Evolutionary conservation across 129 eudicot genomes (phyloP).

Genomic region (Chrysanthemum lavandulifolium): DNA sequence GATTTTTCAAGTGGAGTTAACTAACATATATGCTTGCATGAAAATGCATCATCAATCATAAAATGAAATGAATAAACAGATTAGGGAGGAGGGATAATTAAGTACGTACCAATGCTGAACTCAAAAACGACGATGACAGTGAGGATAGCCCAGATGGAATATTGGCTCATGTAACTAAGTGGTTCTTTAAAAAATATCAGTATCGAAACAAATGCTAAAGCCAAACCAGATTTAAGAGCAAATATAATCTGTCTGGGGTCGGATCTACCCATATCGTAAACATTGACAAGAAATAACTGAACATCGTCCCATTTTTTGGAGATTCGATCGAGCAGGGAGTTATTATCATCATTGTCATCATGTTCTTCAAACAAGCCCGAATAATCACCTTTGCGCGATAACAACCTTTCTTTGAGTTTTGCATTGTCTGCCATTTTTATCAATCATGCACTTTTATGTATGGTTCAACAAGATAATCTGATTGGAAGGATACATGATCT

Average conservation of each 20-base stretch:
- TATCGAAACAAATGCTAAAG: slow-evolving; percentile 65
- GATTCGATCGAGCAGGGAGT: no score
- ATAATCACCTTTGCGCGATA: no score
- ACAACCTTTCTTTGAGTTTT: no score
- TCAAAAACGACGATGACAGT: slow-evolving; percentile 92
- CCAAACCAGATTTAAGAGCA: slow-evolving; percentile 74
- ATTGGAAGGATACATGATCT: no score
- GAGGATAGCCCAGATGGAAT: slow-evolving; percentile 86
- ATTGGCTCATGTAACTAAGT: slow-evolving; percentile 38
- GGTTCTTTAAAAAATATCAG: slow-evolving; percentile 43
- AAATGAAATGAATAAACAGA: neutral
- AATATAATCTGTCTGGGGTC: slow-evolving; percentile 74
- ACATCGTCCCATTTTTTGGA: no score
- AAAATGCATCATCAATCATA: neutral
- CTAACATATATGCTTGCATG: neutral
- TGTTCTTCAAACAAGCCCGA: no score
- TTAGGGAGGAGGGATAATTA: neutral
- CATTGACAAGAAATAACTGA: no score
- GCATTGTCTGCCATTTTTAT: no score
- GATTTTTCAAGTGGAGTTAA: no score
- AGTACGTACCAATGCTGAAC: slow-evolving; percentile 70
- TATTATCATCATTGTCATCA: no score
- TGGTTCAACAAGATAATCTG: no score
- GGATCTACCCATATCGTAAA: slow-evolving; percentile 30
- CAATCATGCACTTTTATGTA: no score